Evolutionary conservation across 805 yeast species (phyloP), one percentile per base, ranked within the genome.

Genomic region (Scheffersomyces coipomensis): DNA sequence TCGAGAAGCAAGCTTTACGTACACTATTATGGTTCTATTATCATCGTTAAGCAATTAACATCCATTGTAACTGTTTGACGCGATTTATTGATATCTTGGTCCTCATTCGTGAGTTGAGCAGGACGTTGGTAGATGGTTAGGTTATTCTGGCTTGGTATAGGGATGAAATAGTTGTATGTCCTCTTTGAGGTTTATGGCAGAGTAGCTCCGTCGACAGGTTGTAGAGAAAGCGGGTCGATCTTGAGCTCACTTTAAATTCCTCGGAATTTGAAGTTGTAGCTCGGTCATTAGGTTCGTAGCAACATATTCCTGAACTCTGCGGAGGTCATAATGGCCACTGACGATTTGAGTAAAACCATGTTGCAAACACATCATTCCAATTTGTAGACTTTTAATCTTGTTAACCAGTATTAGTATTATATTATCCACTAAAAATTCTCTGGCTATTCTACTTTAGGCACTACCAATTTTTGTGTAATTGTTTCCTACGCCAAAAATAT

Each of bases 281-380:
- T 83, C 86, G 84, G 72, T 75, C 84, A 69, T 65, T 70, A 77
- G 68, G 64, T 64, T 64, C 76, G 83, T 69, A 73, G 95, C 97
- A 80, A 91, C 95, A 91, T 91, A 91, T 91, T 91, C 98, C 98
- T 91, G 85, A 77, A 88, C 97, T 81, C 91, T 90, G 84, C 95
- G 96, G 76, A 85, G 86, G 84, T 81, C 85, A 74, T 58, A 37
- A 78, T 70, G 93, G 81, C 95, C 81, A 57, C 75, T 91, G 80
- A 83, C 84, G 96, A 93, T 81, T 88, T 87, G 97, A 91, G 98
- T 89, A 87, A 87, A 90, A 90, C 98, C 98, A 90, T 91, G 95
- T 88, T 82, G 97, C 95, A 73, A 64, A 91, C 97, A 91, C 82
- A 55, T 60, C 38, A n/a, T n/a, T n/a, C n/a, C n/a, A n/a, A n/a